Percentiles rank a stretch among this genome's conserved stretches.
These are phyloP conservation scores for Trametes sanguinea DNA, from an alignment of 768 basidiomycete species.

Conservation along the genomic window DNA sequence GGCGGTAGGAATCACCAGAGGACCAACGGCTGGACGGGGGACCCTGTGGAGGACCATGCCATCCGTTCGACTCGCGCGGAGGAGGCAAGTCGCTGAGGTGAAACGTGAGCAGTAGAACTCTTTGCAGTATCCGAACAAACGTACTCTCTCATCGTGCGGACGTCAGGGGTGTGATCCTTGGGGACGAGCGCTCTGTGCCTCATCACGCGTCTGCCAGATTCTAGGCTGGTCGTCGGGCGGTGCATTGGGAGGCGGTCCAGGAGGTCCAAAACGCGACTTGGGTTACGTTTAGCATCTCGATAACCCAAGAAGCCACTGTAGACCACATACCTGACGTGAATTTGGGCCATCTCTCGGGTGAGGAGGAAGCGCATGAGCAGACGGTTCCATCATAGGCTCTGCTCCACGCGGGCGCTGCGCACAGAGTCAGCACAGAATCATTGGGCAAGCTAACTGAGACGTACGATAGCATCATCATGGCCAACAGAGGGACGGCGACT, in stretches of 20 bases:
- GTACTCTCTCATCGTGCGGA: slow-evolving; percentile 1
- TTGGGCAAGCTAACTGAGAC: neutral
- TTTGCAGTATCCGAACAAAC: neutral
- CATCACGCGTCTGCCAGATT: slow-evolving; percentile 29
- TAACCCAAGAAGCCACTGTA: no score
- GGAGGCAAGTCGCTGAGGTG: neutral
- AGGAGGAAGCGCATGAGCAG: neutral
- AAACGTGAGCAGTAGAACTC: neutral
- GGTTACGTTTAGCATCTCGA: neutral
- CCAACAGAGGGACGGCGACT: slow-evolving; percentile 5
- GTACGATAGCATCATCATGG: slow-evolving; percentile 3
- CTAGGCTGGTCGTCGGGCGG: slow-evolving; percentile 13
- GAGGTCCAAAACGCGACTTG: slow-evolving; percentile 25
- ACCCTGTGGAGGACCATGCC: neutral
- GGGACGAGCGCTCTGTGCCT: slow-evolving; percentile 15
- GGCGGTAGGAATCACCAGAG: neutral
- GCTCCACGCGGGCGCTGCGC: neutral
- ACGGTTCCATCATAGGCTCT: neutral
- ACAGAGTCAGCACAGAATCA: neutral
- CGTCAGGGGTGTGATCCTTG: neutral
- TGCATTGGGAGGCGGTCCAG: neutral
- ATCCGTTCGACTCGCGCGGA: neutral
- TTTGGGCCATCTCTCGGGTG: slow-evolving; percentile 3
- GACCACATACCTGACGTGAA: slow-evolving; percentile 14
- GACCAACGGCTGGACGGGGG: neutral